Conservation (phyloP, 2,329 filamentous ascomycete species). For the Fusarium chaquense region DNA sequence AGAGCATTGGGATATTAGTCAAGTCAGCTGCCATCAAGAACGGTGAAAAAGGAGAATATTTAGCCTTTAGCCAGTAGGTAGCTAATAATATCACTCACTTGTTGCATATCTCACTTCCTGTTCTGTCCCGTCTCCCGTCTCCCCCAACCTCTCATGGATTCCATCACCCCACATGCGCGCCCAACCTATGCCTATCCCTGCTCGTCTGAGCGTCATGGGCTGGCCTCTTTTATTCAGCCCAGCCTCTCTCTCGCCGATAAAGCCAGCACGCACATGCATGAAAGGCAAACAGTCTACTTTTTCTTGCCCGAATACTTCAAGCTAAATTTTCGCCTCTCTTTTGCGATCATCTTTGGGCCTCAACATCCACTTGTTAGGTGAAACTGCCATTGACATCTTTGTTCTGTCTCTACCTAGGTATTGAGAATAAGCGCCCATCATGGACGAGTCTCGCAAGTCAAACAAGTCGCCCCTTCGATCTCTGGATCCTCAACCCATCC, state of each 20-base stretch:
- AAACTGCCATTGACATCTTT: not conserved
- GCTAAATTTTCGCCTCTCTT: conserved; percentile 15
- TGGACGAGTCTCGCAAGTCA: conserved; percentile 40
- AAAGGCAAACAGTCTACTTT: conserved; percentile 7
- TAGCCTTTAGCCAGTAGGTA: conserved; percentile 19
- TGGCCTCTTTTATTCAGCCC: conserved; percentile 39
- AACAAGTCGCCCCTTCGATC: conserved; percentile 44
- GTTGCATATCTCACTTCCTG: conserved; percentile 32
- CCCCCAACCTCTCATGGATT: conserved; percentile 44
- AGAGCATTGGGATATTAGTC: conserved; percentile 31
- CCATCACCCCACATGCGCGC: conserved; percentile 30
- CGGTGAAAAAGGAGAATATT: not conserved
- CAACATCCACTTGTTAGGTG: conserved; percentile 8
- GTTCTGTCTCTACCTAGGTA: not conserved
- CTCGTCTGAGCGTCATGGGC: conserved; percentile 43
- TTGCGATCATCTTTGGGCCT: conserved; percentile 14
- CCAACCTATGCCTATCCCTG: conserved; percentile 32
- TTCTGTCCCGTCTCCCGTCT: conserved; percentile 3
- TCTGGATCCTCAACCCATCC: conserved; percentile 48
- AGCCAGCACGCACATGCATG: conserved; percentile 36
- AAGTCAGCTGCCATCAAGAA: not conserved
- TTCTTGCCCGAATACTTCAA: conserved; percentile 3
- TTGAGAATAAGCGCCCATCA: conserved; percentile 13
- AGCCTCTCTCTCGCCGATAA: conserved; percentile 39
- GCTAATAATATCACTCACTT: conserved; percentile 15